Percentiles rank a stretch among this genome's conserved stretches.
phyloP scores from a whole-genome alignment of 2,329 filamentous ascomycete species.

The Apiospora sp. region DNA sequence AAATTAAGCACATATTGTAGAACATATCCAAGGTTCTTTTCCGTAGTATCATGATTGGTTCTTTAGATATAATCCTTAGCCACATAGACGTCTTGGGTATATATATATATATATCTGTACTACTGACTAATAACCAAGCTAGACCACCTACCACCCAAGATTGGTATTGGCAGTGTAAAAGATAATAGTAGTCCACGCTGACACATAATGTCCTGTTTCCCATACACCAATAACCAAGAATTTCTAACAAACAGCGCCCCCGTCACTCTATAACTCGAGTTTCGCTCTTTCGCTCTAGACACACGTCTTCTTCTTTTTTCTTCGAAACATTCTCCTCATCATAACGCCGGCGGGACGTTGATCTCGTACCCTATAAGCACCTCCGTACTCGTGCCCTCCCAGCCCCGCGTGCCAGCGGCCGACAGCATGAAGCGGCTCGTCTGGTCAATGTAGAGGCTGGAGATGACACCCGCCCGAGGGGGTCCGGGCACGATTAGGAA shows the following conservation, averaged over 20 bases:
- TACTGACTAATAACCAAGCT: background rate
- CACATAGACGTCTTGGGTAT: background rate
- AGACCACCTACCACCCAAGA: background rate
- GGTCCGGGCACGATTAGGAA: slow-evolving; percentile 96
- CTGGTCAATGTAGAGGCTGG: slow-evolving; percentile 84
- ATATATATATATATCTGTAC: background rate
- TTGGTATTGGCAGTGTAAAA: background rate
- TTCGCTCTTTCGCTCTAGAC: background rate
- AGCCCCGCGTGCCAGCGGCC: slow-evolving; percentile 89
- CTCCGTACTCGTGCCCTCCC: slow-evolving; percentile 92
- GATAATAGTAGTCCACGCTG: background rate
- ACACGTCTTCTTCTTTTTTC: background rate
- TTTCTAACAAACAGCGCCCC: background rate
- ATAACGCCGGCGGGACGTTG: slow-evolving; percentile 5
- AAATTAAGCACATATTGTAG: background rate
- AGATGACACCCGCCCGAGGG: slow-evolving; percentile 83
- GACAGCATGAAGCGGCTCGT: slow-evolving; percentile 91
- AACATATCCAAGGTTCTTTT: background rate
- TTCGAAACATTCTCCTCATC: background rate
- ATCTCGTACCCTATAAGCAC: slow-evolving; percentile 96
- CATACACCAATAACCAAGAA: background rate
- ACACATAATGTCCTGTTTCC: background rate
- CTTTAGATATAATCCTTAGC: background rate
- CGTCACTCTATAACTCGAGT: background rate
- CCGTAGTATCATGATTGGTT: background rate